Conservation (phyloP, 2,329 filamentous ascomycete species). For the Xylaria arbuscula region DNA sequence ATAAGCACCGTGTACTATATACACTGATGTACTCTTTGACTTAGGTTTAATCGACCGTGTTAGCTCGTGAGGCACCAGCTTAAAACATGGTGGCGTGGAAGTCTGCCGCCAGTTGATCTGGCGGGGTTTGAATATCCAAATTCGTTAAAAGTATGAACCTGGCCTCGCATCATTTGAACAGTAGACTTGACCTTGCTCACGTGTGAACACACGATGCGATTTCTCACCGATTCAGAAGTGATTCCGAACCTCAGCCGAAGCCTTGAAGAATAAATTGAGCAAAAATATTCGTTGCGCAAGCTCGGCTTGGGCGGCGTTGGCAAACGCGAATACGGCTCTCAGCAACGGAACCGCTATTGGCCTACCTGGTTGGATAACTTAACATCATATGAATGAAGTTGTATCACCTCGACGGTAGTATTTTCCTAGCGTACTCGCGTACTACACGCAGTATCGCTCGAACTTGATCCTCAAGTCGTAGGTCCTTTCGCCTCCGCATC, state of each 20-base stretch:
- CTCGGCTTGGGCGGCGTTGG: background rate
- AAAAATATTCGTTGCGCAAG: conserved; percentile 7
- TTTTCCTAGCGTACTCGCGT: conserved; percentile 68
- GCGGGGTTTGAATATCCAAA: background rate
- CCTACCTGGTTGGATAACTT: background rate
- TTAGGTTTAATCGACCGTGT: background rate
- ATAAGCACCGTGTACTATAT: conserved; percentile 12
- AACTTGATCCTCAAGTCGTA: conserved; percentile 78
- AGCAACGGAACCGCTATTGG: background rate
- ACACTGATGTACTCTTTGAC: background rate
- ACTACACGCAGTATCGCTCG: conserved; percentile 68
- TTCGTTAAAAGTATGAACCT: background rate
- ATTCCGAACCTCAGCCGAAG: background rate
- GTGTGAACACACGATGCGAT: background rate
- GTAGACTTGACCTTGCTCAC: background rate
- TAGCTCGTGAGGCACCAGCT: background rate
- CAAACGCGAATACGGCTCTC: background rate
- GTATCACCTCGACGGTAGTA: conserved; percentile 67
- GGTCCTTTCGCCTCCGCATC: conserved; percentile 77
- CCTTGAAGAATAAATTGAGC: background rate
- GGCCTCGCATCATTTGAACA: conserved; percentile 1
- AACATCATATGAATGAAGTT: background rate
- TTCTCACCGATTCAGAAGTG: background rate
- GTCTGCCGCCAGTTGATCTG: background rate
- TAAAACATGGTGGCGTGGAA: background rate